Conservation (phyloP, 2,329 filamentous ascomycete species). For the Cladophialophora bantiana region DNA sequence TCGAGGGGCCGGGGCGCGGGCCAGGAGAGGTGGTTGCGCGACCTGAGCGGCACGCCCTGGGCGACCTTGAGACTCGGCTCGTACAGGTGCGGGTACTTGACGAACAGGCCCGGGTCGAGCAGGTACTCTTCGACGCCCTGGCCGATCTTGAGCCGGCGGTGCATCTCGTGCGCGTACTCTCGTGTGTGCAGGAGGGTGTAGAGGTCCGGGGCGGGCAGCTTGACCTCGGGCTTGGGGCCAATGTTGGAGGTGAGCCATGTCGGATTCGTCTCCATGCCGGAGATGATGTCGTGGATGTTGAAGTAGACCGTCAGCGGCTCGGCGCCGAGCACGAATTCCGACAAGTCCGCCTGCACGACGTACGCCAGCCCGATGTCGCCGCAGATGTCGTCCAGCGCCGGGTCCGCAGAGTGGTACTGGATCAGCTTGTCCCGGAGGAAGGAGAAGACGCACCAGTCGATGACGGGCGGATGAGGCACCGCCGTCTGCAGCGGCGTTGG, state of each 20-base stretch:
- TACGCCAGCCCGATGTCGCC: slow-evolving; percentile 30
- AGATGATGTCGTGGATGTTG: slow-evolving; percentile 28
- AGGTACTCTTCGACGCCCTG: slow-evolving; percentile 15
- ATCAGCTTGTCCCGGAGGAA: slow-evolving; percentile 32
- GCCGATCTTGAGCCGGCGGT: slow-evolving; percentile 19
- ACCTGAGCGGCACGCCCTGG: slow-evolving; percentile 22
- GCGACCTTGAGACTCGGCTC: slow-evolving; percentile 21
- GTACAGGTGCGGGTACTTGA: slow-evolving; percentile 31
- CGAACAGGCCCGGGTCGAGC: slow-evolving; percentile 18
- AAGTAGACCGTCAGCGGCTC: slow-evolving; percentile 25
- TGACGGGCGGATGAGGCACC: slow-evolving; percentile 31
- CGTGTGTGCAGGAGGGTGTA: slow-evolving; percentile 22
- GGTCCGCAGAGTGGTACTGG: slow-evolving; percentile 30
- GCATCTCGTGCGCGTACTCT: slow-evolving; percentile 24
- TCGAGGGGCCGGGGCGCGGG: slow-evolving; percentile 16
- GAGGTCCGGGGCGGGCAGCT: slow-evolving; percentile 27
- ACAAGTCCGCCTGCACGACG: slow-evolving; percentile 34
- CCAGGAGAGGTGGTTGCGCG: slow-evolving; percentile 26
- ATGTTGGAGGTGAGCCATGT: not conserved
- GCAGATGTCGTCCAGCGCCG: slow-evolving; percentile 29
- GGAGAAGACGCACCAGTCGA: slow-evolving; percentile 33
- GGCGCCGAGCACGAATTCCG: slow-evolving; percentile 29
- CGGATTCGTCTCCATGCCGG: slow-evolving; percentile 22
- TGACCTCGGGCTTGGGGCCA: slow-evolving; percentile 4
- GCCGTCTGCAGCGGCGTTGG: slow-evolving; percentile 26